A percentile compares a stretch with the other conserved stretches of the same genome.
These are phyloP conservation scores for Pythium brachiatum DNA, from an alignment of 352 stramenopile genomes.

Conservation along the genomic window DNA sequence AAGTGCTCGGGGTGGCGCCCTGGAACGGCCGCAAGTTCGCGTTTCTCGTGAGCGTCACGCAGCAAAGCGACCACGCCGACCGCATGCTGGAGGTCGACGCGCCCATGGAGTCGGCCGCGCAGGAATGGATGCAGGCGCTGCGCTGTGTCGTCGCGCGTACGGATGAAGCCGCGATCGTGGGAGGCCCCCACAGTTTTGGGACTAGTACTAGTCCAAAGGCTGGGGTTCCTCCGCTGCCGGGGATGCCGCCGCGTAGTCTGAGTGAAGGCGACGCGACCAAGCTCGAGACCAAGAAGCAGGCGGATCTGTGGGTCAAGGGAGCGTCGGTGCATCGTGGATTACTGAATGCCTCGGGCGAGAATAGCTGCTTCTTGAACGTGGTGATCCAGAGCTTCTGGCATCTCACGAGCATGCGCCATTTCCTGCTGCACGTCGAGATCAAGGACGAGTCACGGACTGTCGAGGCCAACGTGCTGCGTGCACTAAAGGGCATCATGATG, in stretches of 20 bases:
- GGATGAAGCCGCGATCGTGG: constrained; percentile 28
- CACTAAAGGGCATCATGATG: constrained; percentile 75
- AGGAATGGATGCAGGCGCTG: constrained; percentile 76
- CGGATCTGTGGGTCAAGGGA: constrained; percentile 79
- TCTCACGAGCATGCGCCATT: constrained; percentile 83
- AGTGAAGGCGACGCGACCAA: constrained; percentile 19
- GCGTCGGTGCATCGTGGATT: constrained; percentile 78
- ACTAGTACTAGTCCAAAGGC: background rate
- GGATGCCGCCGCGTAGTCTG: constrained; percentile 17
- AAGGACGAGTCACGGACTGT: constrained; percentile 69
- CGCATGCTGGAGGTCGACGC: constrained; percentile 79
- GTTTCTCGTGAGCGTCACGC: constrained; percentile 72
- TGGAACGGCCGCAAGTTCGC: constrained; percentile 72
- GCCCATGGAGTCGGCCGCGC: constrained; percentile 48
- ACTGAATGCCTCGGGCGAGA: constrained; percentile 74
- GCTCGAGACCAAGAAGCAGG: constrained; percentile 45
- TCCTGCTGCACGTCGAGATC: constrained; percentile 83
- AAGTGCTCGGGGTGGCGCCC: constrained; percentile 63
- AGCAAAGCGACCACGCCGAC: constrained; percentile 64
- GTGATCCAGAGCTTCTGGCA: constrained; percentile 92
- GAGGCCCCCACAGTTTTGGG: background rate
- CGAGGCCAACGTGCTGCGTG: constrained; percentile 72
- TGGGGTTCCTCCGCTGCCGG: background rate
- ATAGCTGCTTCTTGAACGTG: constrained; percentile 91
- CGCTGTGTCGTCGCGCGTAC: constrained; percentile 45